These are phyloP conservation scores for Hymenoscyphus albidus DNA, from an alignment of 2,329 filamentous ascomycete species.

Conservation along the genomic window DNA sequence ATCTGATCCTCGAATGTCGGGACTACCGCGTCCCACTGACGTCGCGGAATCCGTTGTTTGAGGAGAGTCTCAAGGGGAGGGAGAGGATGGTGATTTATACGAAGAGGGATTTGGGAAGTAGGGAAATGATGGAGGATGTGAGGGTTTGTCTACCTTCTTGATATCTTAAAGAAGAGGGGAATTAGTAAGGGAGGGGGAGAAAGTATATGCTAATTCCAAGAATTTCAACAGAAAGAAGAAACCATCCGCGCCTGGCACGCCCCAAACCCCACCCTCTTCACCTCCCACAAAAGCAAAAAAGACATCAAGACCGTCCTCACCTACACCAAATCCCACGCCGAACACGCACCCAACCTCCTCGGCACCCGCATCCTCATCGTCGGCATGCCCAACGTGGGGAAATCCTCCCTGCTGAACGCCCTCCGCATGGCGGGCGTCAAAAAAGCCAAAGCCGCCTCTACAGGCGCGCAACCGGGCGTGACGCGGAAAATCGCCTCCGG, in stretches of 20 bases:
- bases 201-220: not conserved
- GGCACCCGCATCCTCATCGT: conserved; percentile 85
- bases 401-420: conserved; percentile 88
- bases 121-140: conserved; percentile 38
- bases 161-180: not conserved
- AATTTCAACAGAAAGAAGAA: conserved; percentile 42
- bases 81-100: conserved; percentile 85
- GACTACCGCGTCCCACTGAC: conserved; percentile 89
- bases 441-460: conserved; percentile 68
- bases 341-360: conserved; percentile 58
- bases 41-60: conserved; percentile 85
- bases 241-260: conserved; percentile 51
- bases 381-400: conserved; percentile 97
- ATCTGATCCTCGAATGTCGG: conserved; percentile 89
- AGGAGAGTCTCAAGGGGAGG: conserved; percentile 67
- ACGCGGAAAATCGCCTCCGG: conserved; percentile 80
- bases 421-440: conserved; percentile 67
- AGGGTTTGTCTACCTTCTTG: conserved; percentile 33
- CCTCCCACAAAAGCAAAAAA: conserved; percentile 43
- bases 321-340: conserved; percentile 48
- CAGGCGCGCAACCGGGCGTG: conserved; percentile 83
- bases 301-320: conserved; percentile 43
- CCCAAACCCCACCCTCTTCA: conserved; percentile 50
- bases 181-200: not conserved
- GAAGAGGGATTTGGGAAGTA: conserved; percentile 70